Evolutionary conservation across 2,329 filamentous ascomycete genomes (phyloP), one percentile per base, ranked within the genome.

Genomic region (Botrytis hyacinthi): DNA sequence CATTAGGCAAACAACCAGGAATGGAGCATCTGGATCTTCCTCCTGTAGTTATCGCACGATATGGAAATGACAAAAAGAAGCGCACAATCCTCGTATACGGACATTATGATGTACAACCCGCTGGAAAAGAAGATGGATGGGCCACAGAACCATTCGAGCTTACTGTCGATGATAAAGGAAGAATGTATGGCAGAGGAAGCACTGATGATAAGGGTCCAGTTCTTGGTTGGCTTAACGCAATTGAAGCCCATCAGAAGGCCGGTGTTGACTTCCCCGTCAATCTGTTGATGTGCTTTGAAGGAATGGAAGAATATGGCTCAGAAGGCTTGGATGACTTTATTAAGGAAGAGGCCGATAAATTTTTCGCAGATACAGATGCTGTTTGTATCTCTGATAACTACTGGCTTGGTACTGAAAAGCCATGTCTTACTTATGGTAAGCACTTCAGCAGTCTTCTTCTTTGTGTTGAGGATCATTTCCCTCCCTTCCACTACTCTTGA

Each of bases 351-450:
- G 94, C 92, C 77, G 94, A 97, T 85, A 92, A 93, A 80, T 98
- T 91, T 87, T 99, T 99, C 86, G 94, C 94, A 80, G 95, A 98
- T 80, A 91, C 94, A 51, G 96, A 99, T 78, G 96, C 95, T 9
- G 94, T 98, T 75, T 99, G 96, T 85, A 99, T 99, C 82, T 97
- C 94, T 66, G 96, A 99, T 84, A 99, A 99, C 88, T 99, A 99
- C 90, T 99, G 96, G 96, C 91, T 99, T 59, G 96, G 96, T 74
- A 98, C 96, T 9, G 94, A 98, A 88, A 98, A 98, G 88, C 96
- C 96, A 20, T 99, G 96, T 83, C 85, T 99, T 81, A 99, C 96
- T 16, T 99, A 99, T 83, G 96, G 71, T 73, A 61, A 69, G 40
- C 40, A 61, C 44, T 73, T 37, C 22, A 16, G 35, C n/a, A 42